Conservation (phyloP, 2,329 filamentous ascomycete species). For the Clonostachys rhizophaga region DNA sequence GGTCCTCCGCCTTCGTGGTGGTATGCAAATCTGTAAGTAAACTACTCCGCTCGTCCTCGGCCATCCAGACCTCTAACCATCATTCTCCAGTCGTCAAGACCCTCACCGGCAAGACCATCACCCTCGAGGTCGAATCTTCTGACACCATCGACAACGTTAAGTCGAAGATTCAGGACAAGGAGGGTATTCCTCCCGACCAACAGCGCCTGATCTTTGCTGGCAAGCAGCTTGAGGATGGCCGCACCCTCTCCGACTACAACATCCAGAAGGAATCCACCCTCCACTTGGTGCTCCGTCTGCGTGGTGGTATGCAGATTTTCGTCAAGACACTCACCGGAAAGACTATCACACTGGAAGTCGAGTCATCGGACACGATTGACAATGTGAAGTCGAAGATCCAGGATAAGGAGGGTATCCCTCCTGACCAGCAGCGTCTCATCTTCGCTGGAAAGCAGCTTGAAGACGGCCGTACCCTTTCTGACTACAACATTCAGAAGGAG, state of each 20-base stretch:
- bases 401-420: conserved; percentile 96
- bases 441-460: conserved; percentile 96
- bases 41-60: too few relatives aligned
- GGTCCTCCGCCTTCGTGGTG: conserved; percentile 76
- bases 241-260: conserved; percentile 89
- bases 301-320: conserved; percentile 79
- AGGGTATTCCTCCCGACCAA: conserved; percentile 94
- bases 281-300: conserved; percentile 84
- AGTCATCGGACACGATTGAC: conserved; percentile 88
- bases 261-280: conserved; percentile 92
- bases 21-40: conserved; percentile 58
- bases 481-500: conserved; percentile 98
- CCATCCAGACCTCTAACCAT: too few relatives aligned
- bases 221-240: conserved; percentile 93
- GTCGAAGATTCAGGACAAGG: conserved; percentile 97
- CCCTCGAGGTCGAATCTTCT: conserved; percentile 80
- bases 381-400: conserved; percentile 98
- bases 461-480: conserved; percentile 82
- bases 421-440: conserved; percentile 93
- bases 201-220: conserved; percentile 95
- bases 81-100: conserved; percentile 58
- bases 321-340: conserved; percentile 88
- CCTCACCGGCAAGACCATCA: conserved; percentile 92
- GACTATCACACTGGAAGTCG: conserved; percentile 89
- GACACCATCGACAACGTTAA: conserved; percentile 98